Evolutionary conservation across 768 basidiomycete genomes (phyloP), one percentile per base, ranked within the genome.

Genomic region (Rhodotorula graminis): DNA sequence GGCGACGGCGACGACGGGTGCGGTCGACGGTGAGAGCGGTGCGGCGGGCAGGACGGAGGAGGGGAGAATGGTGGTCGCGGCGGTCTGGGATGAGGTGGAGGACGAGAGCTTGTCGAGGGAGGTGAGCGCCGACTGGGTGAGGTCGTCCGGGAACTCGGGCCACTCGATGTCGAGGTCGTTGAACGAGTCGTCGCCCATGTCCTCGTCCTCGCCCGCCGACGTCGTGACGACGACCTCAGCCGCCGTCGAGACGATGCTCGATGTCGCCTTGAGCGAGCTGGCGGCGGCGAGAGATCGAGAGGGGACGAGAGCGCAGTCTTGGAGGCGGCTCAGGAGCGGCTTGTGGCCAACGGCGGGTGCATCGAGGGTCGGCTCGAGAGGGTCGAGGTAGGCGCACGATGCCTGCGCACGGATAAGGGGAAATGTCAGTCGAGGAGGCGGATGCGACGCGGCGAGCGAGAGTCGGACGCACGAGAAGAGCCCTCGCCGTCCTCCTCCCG

Each of bases 301-400:
- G 10, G 25, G 23, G 6, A 6, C 23, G 50, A 46, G 23, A 0
- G 59, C 46, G 18, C 33, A 29, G 27, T 49, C 57, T 18, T 55
- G 62, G 40, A 72, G 46, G 25, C 61, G 56, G 14, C n/a, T 23
- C 29, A 65, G 47, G 44, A 71, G 23, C n/a, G 61, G 15, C 11
- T 40, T 37, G 18, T 2, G 19, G 12, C 53, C 56, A 15, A 37
- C 3, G 2, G 70, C 21, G 2, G 58, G 59, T 2, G 60, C 60
- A 2, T 25, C 23, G 21, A 40, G 8, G 0, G 50, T 70, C 0
- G 69, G 61, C 18, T 27, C 42, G 12, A 74, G 44, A 8, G 65
- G 64, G 11, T 70, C 59, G 55, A 71, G 40, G 27, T 74, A 74
- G 16, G 73, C 73, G 63, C 66, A 68, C 0, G 60, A 66, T 1